phyloP scores from a whole-genome alignment of 2,329 filamentous ascomycete species.

The Clonostachys sp. region DNA sequence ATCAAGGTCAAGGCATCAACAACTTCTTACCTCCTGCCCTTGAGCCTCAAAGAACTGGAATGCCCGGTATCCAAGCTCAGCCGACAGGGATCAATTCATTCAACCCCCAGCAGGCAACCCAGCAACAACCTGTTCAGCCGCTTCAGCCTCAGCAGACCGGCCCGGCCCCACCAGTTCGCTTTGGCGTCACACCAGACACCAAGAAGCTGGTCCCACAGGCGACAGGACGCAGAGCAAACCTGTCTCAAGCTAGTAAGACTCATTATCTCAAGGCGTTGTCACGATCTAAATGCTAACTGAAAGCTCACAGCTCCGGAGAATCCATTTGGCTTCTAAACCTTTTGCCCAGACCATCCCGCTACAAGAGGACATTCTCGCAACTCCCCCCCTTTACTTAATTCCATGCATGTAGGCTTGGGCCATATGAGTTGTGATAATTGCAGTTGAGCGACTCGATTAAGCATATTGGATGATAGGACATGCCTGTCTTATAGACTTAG shows the following conservation, averaged over 20 bases:
- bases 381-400: background rate
- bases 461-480: background rate
- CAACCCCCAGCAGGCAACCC: conserved; percentile 24
- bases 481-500: background rate
- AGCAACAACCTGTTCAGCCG: conserved; percentile 35
- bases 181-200: conserved; percentile 69
- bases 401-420: background rate
- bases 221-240: conserved; percentile 84
- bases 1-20: conserved; percentile 38
- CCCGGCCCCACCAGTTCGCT: conserved; percentile 81
- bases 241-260: conserved; percentile 91
- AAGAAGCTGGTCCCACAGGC: conserved; percentile 81
- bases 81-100: conserved; percentile 47
- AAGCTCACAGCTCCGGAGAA: too few relatives aligned
- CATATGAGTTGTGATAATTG: background rate
- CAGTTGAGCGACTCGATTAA: background rate
- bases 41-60: conserved; percentile 55
- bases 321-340: conserved; percentile 39
- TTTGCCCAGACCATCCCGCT: background rate
- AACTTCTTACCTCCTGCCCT: conserved; percentile 53
- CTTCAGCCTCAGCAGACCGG: conserved; percentile 44
- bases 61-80: conserved; percentile 42
- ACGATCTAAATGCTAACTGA: too few relatives aligned
- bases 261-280: too few relatives aligned
- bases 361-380: too few relatives aligned